Conservation (phyloP, 192 early-diverging fungal genomes). For the Coemansia sp. region DNA sequence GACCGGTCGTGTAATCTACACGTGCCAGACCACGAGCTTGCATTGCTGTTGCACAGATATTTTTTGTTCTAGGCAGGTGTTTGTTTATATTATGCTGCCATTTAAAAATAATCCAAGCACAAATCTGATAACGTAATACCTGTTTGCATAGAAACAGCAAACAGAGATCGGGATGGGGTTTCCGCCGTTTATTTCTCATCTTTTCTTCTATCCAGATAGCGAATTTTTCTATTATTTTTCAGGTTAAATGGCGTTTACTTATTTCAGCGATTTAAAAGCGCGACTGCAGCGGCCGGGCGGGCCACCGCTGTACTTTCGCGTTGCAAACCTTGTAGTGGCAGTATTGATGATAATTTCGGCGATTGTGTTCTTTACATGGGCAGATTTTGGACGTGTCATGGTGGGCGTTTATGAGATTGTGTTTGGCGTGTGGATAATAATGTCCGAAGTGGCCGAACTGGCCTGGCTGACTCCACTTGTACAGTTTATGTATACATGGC, state of each 20-base stretch:
- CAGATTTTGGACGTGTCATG: slow-evolving; percentile 46
- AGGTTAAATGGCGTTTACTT: slow-evolving; percentile 23
- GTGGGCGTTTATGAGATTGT: slow-evolving; percentile 42
- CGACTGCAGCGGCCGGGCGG: slow-evolving; percentile 45
- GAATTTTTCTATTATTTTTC: slow-evolving; percentile 5
- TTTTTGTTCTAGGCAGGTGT: not conserved
- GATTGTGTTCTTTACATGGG: slow-evolving; percentile 46
- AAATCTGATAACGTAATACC: not conserved
- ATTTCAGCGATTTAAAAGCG: slow-evolving; percentile 32
- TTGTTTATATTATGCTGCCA: not conserved
- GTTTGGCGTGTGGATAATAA: slow-evolving; percentile 45
- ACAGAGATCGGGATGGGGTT: not conserved
- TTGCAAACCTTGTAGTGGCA: slow-evolving; percentile 37
- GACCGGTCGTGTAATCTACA: slow-evolving; percentile 3
- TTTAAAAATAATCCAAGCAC: not conserved
- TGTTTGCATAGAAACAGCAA: not conserved
- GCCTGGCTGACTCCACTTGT: slow-evolving; percentile 37
- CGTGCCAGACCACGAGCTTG: not conserved
- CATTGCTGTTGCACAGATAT: not conserved
- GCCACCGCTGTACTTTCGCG: slow-evolving; percentile 44
- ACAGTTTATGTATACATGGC: slow-evolving; percentile 52
- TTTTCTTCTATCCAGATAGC: not conserved
- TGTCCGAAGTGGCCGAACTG: slow-evolving; percentile 40
- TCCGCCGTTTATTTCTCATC: not conserved
- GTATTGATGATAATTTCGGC: slow-evolving; percentile 40